Percentiles rank a stretch among this genome's conserved stretches.
Evolutionary conservation across 2,329 filamentous ascomycete species (phyloP).

Genomic region (Cordyceps pruinosa): DNA sequence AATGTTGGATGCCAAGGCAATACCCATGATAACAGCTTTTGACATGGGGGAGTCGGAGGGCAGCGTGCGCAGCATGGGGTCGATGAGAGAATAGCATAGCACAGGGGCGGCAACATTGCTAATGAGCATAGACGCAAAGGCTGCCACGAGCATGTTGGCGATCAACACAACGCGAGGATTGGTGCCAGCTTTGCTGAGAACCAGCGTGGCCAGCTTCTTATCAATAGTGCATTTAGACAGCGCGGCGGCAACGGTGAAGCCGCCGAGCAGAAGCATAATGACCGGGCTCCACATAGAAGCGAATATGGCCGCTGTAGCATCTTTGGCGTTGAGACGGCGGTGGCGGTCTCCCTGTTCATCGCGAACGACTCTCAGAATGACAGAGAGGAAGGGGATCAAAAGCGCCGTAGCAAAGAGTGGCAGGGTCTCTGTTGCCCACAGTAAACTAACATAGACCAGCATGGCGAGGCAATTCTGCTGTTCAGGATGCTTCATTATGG

Average conservation of each 20-base stretch:
- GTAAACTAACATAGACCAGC: constrained; percentile 83
- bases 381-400: constrained; percentile 86
- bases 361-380: constrained; percentile 77
- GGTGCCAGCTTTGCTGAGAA: constrained; percentile 92
- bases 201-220: constrained; percentile 92
- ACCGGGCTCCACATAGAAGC: constrained; percentile 98
- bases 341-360: constrained; percentile 59
- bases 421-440: constrained; percentile 97
- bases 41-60: constrained; percentile 87
- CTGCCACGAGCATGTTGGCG: constrained; percentile 98
- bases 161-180: constrained; percentile 81
- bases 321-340: constrained; percentile 66
- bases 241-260: constrained; percentile 91
- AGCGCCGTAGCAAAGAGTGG: constrained; percentile 95
- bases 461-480: constrained; percentile 95
- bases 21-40: constrained; percentile 90
- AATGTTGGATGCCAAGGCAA: constrained; percentile 90
- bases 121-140: constrained; percentile 98
- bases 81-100: constrained; percentile 94
- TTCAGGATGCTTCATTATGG: constrained; percentile 78
- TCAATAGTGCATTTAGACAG: constrained; percentile 97
- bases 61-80: constrained; percentile 92
- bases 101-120: constrained; percentile 97
- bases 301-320: constrained; percentile 79
- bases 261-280: constrained; percentile 94